phyloP scores from a whole-genome alignment of 2,329 filamentous ascomycete species.

The Polychaeton citri region DNA sequence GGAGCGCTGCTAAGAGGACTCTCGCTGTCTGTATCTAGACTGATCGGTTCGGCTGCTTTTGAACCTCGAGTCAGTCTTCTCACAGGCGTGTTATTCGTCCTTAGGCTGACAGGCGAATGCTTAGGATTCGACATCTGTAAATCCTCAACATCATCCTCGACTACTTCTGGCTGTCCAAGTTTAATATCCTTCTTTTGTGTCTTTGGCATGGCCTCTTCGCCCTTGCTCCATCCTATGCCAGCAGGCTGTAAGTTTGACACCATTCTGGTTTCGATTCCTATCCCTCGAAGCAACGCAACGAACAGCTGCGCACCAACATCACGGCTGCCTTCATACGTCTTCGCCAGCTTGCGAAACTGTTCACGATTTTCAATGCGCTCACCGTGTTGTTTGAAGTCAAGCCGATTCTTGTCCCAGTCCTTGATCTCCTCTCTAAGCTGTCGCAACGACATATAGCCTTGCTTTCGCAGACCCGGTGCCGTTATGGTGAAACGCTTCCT shows the following conservation, averaged over 20 bases:
- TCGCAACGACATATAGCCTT: conserved; percentile 72
- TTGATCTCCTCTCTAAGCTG: conserved; percentile 61
- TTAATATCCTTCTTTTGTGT: conserved; percentile 17
- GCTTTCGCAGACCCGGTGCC: conserved; percentile 71
- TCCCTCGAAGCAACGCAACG: conserved; percentile 64
- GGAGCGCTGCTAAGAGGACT: conserved; percentile 28
- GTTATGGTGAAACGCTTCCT: conserved; percentile 68
- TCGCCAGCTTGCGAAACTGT: conserved; percentile 57
- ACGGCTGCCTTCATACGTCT: conserved; percentile 62
- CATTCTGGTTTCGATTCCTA: conserved; percentile 73
- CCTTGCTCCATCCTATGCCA: conserved; percentile 82
- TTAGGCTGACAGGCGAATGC: conserved; percentile 2
- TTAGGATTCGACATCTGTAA: not conserved
- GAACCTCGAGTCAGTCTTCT: conserved; percentile 15
- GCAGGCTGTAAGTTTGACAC: conserved; percentile 73
- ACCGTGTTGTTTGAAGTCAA: conserved; percentile 55
- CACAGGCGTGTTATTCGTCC: conserved; percentile 8
- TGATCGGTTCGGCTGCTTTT: conserved; percentile 25
- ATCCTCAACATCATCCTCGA: conserved; percentile 7
- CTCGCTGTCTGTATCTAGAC: conserved; percentile 35
- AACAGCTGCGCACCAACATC: conserved; percentile 86
- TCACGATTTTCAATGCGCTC: conserved; percentile 57
- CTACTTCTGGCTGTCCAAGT: conserved; percentile 1
- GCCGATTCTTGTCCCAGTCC: conserved; percentile 49
- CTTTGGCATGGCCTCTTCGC: conserved; percentile 58